Percentiles rank a stretch among this genome's conserved stretches.
Evolutionary conservation across 352 stramenopile genomes (phyloP).

Genomic region (Ophiocytium majus): DNA sequence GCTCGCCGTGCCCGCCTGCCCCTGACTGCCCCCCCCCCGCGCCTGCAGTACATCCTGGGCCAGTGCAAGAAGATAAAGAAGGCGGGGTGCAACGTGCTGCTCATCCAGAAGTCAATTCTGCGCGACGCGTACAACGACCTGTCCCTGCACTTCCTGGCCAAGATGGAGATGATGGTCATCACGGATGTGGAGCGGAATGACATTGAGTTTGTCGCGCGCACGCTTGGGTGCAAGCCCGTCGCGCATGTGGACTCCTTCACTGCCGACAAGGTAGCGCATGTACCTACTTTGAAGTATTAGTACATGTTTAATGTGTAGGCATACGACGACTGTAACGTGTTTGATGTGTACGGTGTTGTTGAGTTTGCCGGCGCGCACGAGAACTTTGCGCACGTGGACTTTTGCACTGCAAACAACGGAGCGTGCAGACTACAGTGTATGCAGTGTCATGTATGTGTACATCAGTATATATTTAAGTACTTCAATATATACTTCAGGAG

Average conservation of each 20-base stretch:
- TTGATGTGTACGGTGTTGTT: too few species aligned
- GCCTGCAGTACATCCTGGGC: constrained; percentile 21
- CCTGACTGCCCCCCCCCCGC: constrained; percentile 1
- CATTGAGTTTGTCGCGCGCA: constrained; percentile 97
- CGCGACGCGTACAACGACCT: constrained; percentile 99
- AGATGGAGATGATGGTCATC: constrained; percentile 99
- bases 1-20: background rate
- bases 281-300: too few species aligned
- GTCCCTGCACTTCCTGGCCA: constrained; percentile 97
- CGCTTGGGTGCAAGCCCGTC: constrained; percentile 89
- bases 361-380: too few species aligned
- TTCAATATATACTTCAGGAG: too few species aligned
- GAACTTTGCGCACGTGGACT: too few species aligned
- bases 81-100: constrained; percentile 92
- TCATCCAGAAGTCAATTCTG: constrained; percentile 99
- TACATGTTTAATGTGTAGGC: too few species aligned
- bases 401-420: too few species aligned
- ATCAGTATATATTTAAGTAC: too few species aligned
- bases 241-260: constrained; percentile 97
- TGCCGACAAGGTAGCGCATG: constrained; percentile 92
- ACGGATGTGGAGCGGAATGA: constrained; percentile 96
- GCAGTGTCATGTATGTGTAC: too few species aligned
- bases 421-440: too few species aligned
- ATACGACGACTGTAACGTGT: too few species aligned
- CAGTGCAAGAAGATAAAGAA: constrained; percentile 91